Percentiles rank a stretch among this genome's conserved stretches.
phyloP scores from a whole-genome alignment of 208 protist species.

The Perkinsela sp. region DNA sequence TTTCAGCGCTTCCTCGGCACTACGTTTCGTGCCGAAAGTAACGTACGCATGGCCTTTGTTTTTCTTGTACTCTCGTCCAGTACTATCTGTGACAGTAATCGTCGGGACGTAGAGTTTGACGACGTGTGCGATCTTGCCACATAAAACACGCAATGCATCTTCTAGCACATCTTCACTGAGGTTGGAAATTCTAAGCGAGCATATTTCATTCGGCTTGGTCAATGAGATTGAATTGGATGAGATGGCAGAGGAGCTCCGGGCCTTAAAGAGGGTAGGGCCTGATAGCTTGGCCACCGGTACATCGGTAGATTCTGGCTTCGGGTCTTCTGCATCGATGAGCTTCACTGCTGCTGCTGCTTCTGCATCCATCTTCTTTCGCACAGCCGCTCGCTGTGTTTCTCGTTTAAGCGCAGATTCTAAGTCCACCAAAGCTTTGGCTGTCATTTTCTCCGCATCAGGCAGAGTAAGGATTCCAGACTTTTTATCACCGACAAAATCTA shows the following conservation, averaged over 20 bases:
- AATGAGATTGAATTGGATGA: neutral
- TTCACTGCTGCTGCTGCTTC: neutral
- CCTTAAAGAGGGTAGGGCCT: neutral
- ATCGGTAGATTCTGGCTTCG: neutral
- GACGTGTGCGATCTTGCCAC: neutral
- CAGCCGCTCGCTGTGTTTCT: neutral
- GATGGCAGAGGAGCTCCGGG: neutral
- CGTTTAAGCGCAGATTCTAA: neutral
- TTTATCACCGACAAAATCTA: neutral
- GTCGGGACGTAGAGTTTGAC: neutral
- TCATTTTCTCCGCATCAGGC: neutral
- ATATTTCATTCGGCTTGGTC: neutral
- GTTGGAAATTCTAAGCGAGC: neutral
- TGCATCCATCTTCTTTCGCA: neutral
- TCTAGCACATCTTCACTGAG: neutral
- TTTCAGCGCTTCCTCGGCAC: neutral
- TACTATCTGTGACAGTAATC: neutral
- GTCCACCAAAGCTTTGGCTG: neutral
- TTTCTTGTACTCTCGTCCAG: neutral
- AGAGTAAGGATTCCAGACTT: neutral
- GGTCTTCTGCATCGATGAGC: neutral
- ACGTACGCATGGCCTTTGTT: neutral
- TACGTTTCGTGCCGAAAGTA: neutral
- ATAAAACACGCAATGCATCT: neutral
- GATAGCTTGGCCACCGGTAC: neutral